Conservation (phyloP, 768 basidiomycete genomes). For the Cystoderma amianthinum region DNA sequence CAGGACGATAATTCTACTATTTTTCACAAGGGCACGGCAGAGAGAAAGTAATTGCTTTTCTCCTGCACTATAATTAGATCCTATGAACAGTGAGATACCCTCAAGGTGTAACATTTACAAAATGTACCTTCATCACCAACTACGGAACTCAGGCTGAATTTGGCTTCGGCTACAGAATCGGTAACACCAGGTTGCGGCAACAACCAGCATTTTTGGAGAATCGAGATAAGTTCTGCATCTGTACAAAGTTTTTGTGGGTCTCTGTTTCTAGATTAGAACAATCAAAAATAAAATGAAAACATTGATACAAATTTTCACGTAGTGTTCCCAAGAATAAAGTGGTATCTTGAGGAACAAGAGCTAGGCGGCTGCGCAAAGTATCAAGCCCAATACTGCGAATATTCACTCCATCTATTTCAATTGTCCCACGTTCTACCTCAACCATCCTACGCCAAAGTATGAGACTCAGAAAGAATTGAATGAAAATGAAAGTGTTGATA, state of each 20-base stretch:
- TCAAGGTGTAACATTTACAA: too few relatives aligned
- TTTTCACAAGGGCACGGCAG: slow-evolving; percentile 54
- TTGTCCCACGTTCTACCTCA: slow-evolving; percentile 48
- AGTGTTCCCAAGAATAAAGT: slow-evolving; percentile 48
- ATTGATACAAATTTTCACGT: slow-evolving; percentile 36
- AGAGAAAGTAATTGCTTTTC: slow-evolving; percentile 61
- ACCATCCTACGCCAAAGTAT: slow-evolving; percentile 35
- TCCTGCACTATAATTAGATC: slow-evolving; percentile 57
- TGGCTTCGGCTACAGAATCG: slow-evolving; percentile 46
- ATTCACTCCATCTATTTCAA: slow-evolving; percentile 52
- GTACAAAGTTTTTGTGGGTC: slow-evolving; percentile 47
- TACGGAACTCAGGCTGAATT: slow-evolving; percentile 56
- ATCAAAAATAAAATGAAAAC: background rate
- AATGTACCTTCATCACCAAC: slow-evolving; percentile 59
- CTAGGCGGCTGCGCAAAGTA: slow-evolving; percentile 42
- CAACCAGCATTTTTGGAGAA: slow-evolving; percentile 56
- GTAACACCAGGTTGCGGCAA: slow-evolving; percentile 40
- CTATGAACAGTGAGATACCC: slow-evolving; percentile 15
- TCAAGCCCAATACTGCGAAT: slow-evolving; percentile 48
- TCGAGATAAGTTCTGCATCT: slow-evolving; percentile 56
- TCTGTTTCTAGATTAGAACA: too few relatives aligned
- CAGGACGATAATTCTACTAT: slow-evolving; percentile 49
- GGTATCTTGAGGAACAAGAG: slow-evolving; percentile 67
- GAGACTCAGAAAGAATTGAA: background rate
- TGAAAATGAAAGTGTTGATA: slow-evolving; percentile 11